Evolutionary conservation across 192 early-diverging fungal genomes (phyloP).

Genomic region (Coemansia sp.): DNA sequence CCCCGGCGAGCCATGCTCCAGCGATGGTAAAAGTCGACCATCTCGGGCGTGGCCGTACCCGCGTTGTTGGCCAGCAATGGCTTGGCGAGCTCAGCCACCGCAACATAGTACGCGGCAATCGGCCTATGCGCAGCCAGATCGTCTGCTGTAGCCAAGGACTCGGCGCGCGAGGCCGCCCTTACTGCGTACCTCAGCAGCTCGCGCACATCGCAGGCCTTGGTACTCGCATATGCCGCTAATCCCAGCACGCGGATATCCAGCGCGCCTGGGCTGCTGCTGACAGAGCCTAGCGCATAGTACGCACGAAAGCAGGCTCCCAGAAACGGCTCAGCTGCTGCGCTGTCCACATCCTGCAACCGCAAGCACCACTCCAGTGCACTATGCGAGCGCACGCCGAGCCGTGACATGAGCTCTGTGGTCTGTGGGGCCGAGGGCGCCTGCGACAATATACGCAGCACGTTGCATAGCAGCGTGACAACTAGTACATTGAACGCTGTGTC

Average conservation of each 20-base stretch:
- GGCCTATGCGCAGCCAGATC: not conserved
- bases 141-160: not conserved
- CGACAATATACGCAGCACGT: conserved; percentile 39
- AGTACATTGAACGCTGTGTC: conserved; percentile 34
- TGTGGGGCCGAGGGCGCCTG: conserved; percentile 9
- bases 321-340: conserved; percentile 22
- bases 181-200: conserved; percentile 39
- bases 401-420: not conserved
- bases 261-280: not conserved
- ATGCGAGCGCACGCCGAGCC: conserved; percentile 4
- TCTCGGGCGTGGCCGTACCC: not conserved
- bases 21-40: conserved; percentile 2
- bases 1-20: not conserved
- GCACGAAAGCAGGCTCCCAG: conserved; percentile 39
- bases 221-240: conserved; percentile 26
- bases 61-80: not conserved
- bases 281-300: conserved; percentile 38
- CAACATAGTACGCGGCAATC: conserved; percentile 20
- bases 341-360: conserved; percentile 26
- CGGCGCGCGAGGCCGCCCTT: conserved; percentile 3
- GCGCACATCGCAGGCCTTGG: conserved; percentile 31
- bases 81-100: conserved; percentile 1
- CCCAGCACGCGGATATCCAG: conserved; percentile 31
- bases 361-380: conserved; percentile 46
- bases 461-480: conserved; percentile 36